These are phyloP conservation scores for Crithidia acanthocephali DNA, from an alignment of 208 protist genomes.

Conservation along the genomic window DNA sequence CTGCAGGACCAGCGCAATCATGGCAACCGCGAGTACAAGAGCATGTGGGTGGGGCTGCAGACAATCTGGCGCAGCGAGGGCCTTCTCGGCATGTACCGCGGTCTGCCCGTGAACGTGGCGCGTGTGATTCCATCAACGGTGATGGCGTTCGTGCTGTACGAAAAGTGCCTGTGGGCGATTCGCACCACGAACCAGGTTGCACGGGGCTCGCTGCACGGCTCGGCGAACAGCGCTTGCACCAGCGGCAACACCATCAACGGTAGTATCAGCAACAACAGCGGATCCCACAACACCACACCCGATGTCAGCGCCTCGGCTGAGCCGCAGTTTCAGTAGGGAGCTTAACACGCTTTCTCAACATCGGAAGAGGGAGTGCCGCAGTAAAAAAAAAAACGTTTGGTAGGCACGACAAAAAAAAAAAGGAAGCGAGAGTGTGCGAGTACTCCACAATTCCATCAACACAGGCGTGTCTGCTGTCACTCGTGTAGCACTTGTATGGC, in stretches of 20 bases:
- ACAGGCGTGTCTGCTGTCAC: too few relatives aligned
- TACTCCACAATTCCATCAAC: too few relatives aligned
- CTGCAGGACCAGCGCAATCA: constrained; percentile 76
- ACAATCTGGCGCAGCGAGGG: constrained; percentile 83
- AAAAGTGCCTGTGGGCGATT: constrained; percentile 69
- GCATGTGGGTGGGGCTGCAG: constrained; percentile 60
- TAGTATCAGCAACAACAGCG: neutral
- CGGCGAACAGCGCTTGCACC: constrained; percentile 1
- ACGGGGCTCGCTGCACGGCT: constrained; percentile 12
- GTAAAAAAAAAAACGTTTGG: too few relatives aligned
- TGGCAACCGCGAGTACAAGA: constrained; percentile 45
- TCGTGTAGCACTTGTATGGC: too few relatives aligned
- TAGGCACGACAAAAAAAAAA: too few relatives aligned
- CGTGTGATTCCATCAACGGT: constrained; percentile 85
- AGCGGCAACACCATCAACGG: neutral
- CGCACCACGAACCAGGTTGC: constrained; percentile 36
- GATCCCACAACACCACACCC: neutral
- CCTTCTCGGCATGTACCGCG: constrained; percentile 74
- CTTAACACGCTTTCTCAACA: neutral
- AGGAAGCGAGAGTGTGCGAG: too few relatives aligned
- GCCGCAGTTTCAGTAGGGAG: constrained; percentile 27
- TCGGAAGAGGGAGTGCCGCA: too few relatives aligned
- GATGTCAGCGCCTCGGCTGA: neutral
- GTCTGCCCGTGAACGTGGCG: constrained; percentile 76
- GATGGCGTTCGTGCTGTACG: constrained; percentile 81